Evolutionary conservation across 208 protist genomes (phyloP), one percentile per base, ranked within the genome.

Genomic region (Trichomonas tenax): DNA sequence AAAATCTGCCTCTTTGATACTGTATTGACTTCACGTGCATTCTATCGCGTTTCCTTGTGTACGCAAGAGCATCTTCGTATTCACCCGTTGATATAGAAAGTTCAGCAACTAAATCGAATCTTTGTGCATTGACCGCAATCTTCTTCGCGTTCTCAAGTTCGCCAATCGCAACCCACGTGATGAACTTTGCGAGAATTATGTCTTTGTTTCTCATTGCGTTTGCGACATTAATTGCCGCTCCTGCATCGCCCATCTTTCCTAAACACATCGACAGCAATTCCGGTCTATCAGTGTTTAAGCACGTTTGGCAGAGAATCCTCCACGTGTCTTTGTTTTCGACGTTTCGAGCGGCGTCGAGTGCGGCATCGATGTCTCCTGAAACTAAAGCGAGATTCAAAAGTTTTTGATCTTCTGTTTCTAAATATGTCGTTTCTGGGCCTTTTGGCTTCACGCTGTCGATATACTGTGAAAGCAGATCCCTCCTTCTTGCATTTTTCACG

Each of bases 321-420:
- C 82, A 90, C 48, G 82, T 90, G 23, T 14, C 82, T 14, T 90
- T 48, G 31, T 48, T 90, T 23, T 90, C 40, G n/a, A 90, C 41
- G 17, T 36, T 36, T 44, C 82, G 34, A 48, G 41, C 41, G 15
- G 82, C 3, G 31, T 90, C 48, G 9, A 90, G 41, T 21, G 82
- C 82, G 11, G 82, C 34, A 90, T 90, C 82, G 48, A 90, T 90
- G 48, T 90, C 82, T 48, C 82, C 82, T n/a, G 82, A 44, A 90
- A 41, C 82, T 31, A 90, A 48, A 90, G 34, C n/a, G 21, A 90
- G 48, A 41, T 82, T 82, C n/a, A 82, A n/a, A n/a, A n/a, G n/a
- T n/a, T n/a, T n/a, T n/a, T n/a, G n/a, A n/a, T n/a, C n/a, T n/a
- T n/a, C n/a, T n/a, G n/a, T n/a, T n/a, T n/a, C n/a, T n/a, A n/a